Evolutionary conservation across 169 alveolate genomes (phyloP).

Genomic region (Cyclospora cayetanensis): DNA sequence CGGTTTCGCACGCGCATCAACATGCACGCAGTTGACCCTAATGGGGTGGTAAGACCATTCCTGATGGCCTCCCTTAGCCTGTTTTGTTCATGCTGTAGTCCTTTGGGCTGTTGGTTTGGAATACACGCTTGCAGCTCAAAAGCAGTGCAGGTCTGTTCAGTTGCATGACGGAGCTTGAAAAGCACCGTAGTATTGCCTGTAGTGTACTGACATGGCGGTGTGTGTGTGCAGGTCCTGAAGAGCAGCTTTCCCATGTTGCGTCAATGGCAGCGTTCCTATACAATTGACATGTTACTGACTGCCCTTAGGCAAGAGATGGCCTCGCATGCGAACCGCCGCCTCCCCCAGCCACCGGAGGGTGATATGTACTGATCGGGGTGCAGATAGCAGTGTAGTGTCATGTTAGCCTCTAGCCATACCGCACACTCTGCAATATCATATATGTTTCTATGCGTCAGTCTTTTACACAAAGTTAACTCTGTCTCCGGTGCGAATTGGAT

Average conservation of each 20-base stretch:
- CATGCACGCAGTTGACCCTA: constrained; percentile 92
- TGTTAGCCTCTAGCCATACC: too few relatives aligned
- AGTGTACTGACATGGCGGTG: too few relatives aligned
- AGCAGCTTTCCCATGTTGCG: constrained; percentile 85
- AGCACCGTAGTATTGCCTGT: not conserved
- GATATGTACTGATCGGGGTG: constrained; percentile 78
- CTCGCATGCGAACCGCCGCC: constrained; percentile 87
- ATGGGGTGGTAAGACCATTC: constrained; percentile 80
- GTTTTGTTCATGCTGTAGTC: not conserved
- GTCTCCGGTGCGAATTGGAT: too few relatives aligned
- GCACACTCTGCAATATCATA: too few relatives aligned
- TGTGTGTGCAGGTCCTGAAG: constrained; percentile 82
- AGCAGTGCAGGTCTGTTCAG: not conserved
- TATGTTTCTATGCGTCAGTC: too few relatives aligned
- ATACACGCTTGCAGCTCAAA: not conserved
- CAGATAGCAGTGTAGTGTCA: too few relatives aligned
- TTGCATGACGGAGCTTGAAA: not conserved
- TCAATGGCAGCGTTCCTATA: constrained; percentile 92
- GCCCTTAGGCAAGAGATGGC: constrained; percentile 95
- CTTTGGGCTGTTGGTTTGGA: not conserved
- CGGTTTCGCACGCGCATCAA: constrained; percentile 91
- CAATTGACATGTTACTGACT: constrained; percentile 91
- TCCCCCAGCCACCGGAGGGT: constrained; percentile 98
- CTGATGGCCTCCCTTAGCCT: not conserved
- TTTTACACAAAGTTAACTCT: too few relatives aligned